A percentile compares a stretch with the other conserved stretches of the same genome.
phyloP scores from a whole-genome alignment of 164 flowering plant species.

The Kingdonia uniflora region DNA sequence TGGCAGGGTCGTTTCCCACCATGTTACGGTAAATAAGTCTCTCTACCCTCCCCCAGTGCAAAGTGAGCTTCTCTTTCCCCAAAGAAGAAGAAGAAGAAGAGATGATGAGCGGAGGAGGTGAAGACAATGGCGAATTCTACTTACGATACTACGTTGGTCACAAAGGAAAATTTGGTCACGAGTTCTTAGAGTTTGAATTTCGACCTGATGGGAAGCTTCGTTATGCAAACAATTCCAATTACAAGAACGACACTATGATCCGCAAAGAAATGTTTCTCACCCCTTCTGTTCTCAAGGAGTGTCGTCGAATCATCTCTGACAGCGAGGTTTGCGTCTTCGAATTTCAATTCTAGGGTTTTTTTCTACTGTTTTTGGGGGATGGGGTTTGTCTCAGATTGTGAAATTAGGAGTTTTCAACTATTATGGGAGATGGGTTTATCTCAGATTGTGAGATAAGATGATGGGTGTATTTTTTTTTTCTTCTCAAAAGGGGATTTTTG shows the following conservation, averaged over 20 bases:
- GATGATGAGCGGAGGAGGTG: conserved; percentile 10
- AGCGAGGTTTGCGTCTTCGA: conserved; percentile 53
- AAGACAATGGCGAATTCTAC: conserved; percentile 43
- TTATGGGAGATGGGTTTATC: too few species aligned
- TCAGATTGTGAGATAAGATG: too few species aligned
- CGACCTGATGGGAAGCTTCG: conserved; percentile 90
- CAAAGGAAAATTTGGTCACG: conserved; percentile 93
- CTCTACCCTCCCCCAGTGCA: too few species aligned
- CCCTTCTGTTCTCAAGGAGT: conserved; percentile 77
- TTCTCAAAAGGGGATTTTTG: not conserved
- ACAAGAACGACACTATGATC: conserved; percentile 96
- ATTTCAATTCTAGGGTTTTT: not conserved
- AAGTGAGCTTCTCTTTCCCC: too few species aligned
- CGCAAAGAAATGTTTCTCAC: conserved; percentile 89
- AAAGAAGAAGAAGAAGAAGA: not conserved
- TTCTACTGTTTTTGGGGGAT: too few species aligned
- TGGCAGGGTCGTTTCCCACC: too few species aligned
- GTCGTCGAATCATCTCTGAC: conserved; percentile 79
- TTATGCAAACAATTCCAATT: conserved; percentile 94
- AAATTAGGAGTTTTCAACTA: too few species aligned
- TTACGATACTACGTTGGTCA: conserved; percentile 85
- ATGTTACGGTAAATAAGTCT: too few species aligned
- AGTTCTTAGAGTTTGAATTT: conserved; percentile 92
- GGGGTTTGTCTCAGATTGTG: too few species aligned
- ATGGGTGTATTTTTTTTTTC: too few species aligned